Conservation (phyloP, 1,284 basidiomycete species). For the Thecaphora frezii region DNA sequence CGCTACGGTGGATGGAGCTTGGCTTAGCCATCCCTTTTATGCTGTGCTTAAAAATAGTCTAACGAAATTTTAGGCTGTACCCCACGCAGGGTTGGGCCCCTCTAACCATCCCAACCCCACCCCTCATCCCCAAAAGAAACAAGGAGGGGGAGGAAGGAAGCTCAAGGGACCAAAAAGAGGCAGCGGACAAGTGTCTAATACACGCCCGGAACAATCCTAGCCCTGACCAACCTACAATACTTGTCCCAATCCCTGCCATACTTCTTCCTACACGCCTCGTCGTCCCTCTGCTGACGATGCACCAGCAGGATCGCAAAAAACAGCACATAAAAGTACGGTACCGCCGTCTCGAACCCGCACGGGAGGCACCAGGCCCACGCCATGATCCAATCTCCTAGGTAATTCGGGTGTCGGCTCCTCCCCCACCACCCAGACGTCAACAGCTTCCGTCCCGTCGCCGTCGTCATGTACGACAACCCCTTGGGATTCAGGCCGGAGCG, state of each 20-base stretch:
- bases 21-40: too few species aligned
- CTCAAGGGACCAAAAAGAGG: too few species aligned
- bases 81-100: too few species aligned
- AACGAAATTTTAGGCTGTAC: too few species aligned
- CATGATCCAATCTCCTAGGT: conserved; percentile 80
- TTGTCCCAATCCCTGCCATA: conserved; percentile 72
- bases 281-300: conserved; percentile 87
- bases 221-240: conserved; percentile 35
- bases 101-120: too few species aligned
- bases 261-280: conserved; percentile 78
- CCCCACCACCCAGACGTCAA: conserved; percentile 98
- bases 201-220: conserved; percentile 35
- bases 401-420: conserved; percentile 78
- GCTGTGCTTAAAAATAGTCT: too few species aligned
- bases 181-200: conserved; percentile 8
- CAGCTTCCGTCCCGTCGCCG: conserved; percentile 82
- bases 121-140: too few species aligned
- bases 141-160: too few species aligned
- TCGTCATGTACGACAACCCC: conserved; percentile 81
- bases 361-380: conserved; percentile 91
- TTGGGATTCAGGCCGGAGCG: conserved; percentile 90
- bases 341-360: conserved; percentile 84
- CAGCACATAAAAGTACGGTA: conserved; percentile 92
- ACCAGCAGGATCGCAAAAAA: conserved; percentile 86
- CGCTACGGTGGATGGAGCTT: too few species aligned